A percentile compares a stretch with the other conserved stretches of the same genome.
phyloP scores from a whole-genome alignment of 2,329 filamentous ascomycete genomes.

The Colletotrichum costaricense region DNA sequence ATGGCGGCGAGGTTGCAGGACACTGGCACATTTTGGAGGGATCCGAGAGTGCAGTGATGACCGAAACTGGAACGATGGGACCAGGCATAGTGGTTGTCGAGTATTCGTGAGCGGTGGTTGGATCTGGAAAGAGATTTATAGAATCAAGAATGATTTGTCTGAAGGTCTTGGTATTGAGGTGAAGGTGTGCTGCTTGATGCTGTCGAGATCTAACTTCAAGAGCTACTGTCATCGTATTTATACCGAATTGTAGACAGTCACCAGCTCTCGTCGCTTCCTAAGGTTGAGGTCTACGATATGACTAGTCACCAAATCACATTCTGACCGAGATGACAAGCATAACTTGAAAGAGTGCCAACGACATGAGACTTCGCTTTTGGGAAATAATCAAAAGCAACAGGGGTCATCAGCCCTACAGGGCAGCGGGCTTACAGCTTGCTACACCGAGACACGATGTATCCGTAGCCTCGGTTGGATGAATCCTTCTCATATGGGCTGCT shows the following conservation, averaged over 20 bases:
- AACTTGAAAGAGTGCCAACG: not conserved
- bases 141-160: not conserved
- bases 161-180: not conserved
- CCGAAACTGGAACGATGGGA: not conserved
- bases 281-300: not conserved
- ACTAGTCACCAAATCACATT: not conserved
- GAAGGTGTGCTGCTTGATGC: not conserved
- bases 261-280: not conserved
- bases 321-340: not conserved
- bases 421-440: not conserved
- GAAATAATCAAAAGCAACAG: not conserved
- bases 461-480: not conserved
- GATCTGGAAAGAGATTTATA: no score
- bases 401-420: not conserved
- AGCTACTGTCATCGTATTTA: not conserved
- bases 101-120: not conserved
- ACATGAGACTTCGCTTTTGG: not conserved
- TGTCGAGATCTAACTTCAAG: not conserved
- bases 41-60: not conserved
- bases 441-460: not conserved
- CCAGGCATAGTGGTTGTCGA: conserved; percentile 2
- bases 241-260: not conserved
- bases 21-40: conserved; percentile 8
- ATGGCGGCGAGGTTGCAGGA: not conserved
- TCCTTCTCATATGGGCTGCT: not conserved